Base-by-base conservation (phyloP, 768 basidiomycete genomes). In the Lentinula guzmanii region DNA sequence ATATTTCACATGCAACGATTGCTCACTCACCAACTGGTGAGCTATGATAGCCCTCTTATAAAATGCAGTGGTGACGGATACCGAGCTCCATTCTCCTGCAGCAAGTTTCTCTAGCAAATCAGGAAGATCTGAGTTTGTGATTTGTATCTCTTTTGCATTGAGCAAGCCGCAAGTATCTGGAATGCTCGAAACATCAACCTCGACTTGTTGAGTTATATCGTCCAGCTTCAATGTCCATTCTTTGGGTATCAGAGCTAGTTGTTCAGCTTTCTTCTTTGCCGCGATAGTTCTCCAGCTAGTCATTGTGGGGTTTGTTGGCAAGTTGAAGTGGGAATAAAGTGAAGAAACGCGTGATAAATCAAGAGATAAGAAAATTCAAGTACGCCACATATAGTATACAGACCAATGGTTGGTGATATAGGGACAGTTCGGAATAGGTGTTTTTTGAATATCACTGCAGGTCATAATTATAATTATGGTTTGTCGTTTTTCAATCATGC, bases 31-130 rank as follows among this genome's bases (percentile, higher is more conserved):
- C 15, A 92, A 69, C 65, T 92, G 90, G 51, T 94, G 91, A 3
- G 91, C 91, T 48, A 94, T 71, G 48, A 90, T 80, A 0, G 92
- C 92, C 46, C 90, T 76, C 71, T 92, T 92, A 65, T 81, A 85
- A 72, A 87, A 93, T 0, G 91, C 89, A 0, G 76, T 84, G 0
- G 86, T 87, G 2, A 91, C 89, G 15, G 84, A 82, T 1, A 89
- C 82, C 1, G 87, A 76, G 0, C 87, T 78, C 86, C 85, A 90
- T 50, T 74, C 70, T 2, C 77, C 78, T 0, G 66, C 71, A 13
- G 81, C 82, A 13, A 93, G 73, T 37, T 80, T 86, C 31, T 72
- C 62, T 34, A 91, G 73, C 4, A 92, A 70, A 6, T 70, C 65
- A 13, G 76, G 72, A 4, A 82, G 74, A 5, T 74, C 61, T 0